Percentiles rank a stretch among this genome's conserved stretches.
These are phyloP conservation scores for Boletus mariae DNA, from an alignment of 1,284 basidiomycete species.

Conservation along the genomic window DNA sequence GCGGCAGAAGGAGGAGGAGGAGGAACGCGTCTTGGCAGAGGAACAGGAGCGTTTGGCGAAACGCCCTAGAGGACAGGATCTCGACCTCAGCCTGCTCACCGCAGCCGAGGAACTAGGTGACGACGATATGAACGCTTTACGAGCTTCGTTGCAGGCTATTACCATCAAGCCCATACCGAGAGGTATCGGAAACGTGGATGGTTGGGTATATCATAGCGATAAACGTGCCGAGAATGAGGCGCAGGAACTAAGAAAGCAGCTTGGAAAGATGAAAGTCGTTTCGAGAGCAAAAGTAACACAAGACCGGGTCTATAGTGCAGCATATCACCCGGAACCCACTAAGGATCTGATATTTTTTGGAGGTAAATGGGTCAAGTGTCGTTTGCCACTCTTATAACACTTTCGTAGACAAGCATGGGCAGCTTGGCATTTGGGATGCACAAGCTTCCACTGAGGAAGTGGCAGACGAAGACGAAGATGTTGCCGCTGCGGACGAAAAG, in stretches of 20 bases:
- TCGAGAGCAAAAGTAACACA: conserved; percentile 74
- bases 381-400: conserved; percentile 4
- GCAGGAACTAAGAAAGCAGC: conserved; percentile 47
- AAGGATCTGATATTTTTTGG: conserved; percentile 81
- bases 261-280: conserved; percentile 56
- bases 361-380: conserved; percentile 39
- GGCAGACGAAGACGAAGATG: conserved; percentile 58
- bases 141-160: conserved; percentile 41
- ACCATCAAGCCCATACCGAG: conserved; percentile 36
- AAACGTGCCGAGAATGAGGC: conserved; percentile 46
- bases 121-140: conserved; percentile 44
- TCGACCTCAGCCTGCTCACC: conserved; percentile 48
- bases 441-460: conserved; percentile 60
- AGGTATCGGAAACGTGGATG: conserved; percentile 44
- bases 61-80: conserved; percentile 61
- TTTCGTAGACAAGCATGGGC: conserved; percentile 67
- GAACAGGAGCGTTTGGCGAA: conserved; percentile 59
- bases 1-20: conserved; percentile 53
- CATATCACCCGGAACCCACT: conserved; percentile 74
- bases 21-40: conserved; percentile 55
- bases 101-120: conserved; percentile 49
- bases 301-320: conserved; percentile 67
- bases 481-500: conserved; percentile 35
- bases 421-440: conserved; percentile 80
- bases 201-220: conserved; percentile 45